Evolutionary conservation across 805 yeast species (phyloP).

Genomic region (Soucietia sequanensis): DNA sequence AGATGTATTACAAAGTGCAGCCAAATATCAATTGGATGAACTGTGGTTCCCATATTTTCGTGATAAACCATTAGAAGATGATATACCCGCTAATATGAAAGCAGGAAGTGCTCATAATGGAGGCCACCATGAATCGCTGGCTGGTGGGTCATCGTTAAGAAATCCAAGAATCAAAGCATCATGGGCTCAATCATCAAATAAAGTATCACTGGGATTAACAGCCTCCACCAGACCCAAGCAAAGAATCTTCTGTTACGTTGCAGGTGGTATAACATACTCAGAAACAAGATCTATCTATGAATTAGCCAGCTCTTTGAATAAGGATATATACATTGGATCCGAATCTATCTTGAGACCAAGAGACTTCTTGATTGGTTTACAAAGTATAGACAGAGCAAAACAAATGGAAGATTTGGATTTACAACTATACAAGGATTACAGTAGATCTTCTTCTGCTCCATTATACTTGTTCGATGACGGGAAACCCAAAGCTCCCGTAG

Average conservation of each 20-base stretch:
- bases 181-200: slow-evolving; percentile 56
- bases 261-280: slow-evolving; percentile 87
- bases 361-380: slow-evolving; percentile 43
- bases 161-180: slow-evolving; percentile 72
- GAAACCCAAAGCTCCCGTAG: slow-evolving; percentile 14
- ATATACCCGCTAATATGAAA: slow-evolving; percentile 21
- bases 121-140: too few relatives aligned
- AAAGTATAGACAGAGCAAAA: slow-evolving; percentile 36
- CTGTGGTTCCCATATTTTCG: slow-evolving; percentile 69
- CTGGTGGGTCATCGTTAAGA: slow-evolving; percentile 60
- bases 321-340: slow-evolving; percentile 79
- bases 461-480: slow-evolving; percentile 37
- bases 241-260: slow-evolving; percentile 72
- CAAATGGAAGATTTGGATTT: slow-evolving; percentile 44
- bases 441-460: slow-evolving; percentile 42
- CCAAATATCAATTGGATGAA: slow-evolving; percentile 53
- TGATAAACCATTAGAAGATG: slow-evolving; percentile 64
- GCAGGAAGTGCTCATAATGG: slow-evolving; percentile 4
- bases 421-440: slow-evolving; percentile 22
- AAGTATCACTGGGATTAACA: slow-evolving; percentile 6
- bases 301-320: slow-evolving; percentile 56
- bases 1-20: slow-evolving; percentile 51
- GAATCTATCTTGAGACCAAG: slow-evolving; percentile 67
- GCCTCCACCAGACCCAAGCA: slow-evolving; percentile 44
- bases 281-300: slow-evolving; percentile 79